Percentiles rank a stretch among this genome's conserved stretches.
Conservation (phyloP, 495 filamentous ascomycete species). For the Cladorrhinum samala region DNA sequence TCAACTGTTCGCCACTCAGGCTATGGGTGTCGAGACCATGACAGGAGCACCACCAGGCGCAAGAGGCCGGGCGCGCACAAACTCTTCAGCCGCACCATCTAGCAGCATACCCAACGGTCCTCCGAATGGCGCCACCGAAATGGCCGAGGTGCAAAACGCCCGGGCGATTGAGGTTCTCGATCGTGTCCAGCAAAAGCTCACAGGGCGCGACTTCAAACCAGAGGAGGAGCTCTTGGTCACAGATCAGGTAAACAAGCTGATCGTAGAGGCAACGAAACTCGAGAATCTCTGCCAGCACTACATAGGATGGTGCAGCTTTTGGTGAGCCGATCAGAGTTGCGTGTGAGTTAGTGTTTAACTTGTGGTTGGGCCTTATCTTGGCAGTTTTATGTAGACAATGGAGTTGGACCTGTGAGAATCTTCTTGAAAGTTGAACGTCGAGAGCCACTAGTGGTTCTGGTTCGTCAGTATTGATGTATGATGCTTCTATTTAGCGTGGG, state of each 20-base stretch:
- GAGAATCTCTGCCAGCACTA: slow-evolving; percentile 99
- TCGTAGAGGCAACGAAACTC: slow-evolving; percentile 89
- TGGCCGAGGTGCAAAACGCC: slow-evolving; percentile 81
- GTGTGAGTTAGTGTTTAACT: too few relatives aligned
- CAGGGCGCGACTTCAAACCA: slow-evolving; percentile 59
- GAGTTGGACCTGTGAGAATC: too few relatives aligned
- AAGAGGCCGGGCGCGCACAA: slow-evolving; percentile 49
- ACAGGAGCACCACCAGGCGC: slow-evolving; percentile 46
- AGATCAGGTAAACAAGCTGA: slow-evolving; percentile 86
- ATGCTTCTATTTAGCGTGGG: too few relatives aligned
- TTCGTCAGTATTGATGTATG: too few relatives aligned
- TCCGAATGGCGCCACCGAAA: slow-evolving; percentile 32
- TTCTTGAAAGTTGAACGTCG: too few relatives aligned
- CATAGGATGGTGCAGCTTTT: slow-evolving; percentile 95
- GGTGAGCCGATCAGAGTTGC: slow-evolving; percentile 42
- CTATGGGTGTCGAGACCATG: slow-evolving; percentile 31
- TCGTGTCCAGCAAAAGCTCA: slow-evolving; percentile 91
- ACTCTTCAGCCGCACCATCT: slow-evolving; percentile 35
- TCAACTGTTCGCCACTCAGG: slow-evolving; percentile 42
- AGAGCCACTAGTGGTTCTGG: too few relatives aligned
- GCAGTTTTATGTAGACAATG: too few relatives aligned
- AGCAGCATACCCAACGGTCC: slow-evolving; percentile 32
- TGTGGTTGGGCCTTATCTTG: too few relatives aligned
- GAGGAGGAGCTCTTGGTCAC: slow-evolving; percentile 79
- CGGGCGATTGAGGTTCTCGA: slow-evolving; percentile 86